Conservation (phyloP, 1,284 basidiomycete species). For the Hortiboletus rubellus region DNA sequence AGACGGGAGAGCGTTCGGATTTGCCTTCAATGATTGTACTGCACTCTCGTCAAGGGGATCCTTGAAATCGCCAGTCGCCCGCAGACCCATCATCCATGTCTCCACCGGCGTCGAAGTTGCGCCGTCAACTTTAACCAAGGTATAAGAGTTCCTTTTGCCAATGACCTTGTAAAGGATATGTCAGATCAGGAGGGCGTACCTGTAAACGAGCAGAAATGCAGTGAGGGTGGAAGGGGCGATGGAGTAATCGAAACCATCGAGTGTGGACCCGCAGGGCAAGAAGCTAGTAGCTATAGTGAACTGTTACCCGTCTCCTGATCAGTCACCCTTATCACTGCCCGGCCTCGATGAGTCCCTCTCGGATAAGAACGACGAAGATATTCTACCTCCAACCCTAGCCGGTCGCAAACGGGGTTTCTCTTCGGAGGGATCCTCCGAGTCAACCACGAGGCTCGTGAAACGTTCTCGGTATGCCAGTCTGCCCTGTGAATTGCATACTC, state of each 20-base stretch:
- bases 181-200: constrained; percentile 5
- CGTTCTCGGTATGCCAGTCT: constrained; percentile 9
- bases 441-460: neutral
- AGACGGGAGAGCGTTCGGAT: no score
- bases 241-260: no score
- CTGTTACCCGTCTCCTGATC: neutral
- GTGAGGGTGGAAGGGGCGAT: neutral
- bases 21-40: no score
- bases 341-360: neutral
- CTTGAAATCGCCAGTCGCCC: constrained; percentile 18
- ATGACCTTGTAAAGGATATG: constrained; percentile 34
- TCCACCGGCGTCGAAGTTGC: constrained; percentile 36
- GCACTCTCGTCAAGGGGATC: constrained; percentile 36
- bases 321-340: neutral
- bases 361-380: constrained; percentile 2
- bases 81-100: constrained; percentile 24
- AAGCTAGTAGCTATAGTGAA: no score
- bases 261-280: no score
- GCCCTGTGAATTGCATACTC: neutral
- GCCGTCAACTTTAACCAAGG: constrained; percentile 22
- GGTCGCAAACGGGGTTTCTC: constrained; percentile 22
- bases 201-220: no score
- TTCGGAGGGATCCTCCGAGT: neutral
- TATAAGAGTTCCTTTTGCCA: constrained; percentile 33
- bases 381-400: constrained; percentile 3